Evolutionary conservation across 2,329 filamentous ascomycete genomes (phyloP).

Genomic region (Ambrosiella cleistominuta): DNA sequence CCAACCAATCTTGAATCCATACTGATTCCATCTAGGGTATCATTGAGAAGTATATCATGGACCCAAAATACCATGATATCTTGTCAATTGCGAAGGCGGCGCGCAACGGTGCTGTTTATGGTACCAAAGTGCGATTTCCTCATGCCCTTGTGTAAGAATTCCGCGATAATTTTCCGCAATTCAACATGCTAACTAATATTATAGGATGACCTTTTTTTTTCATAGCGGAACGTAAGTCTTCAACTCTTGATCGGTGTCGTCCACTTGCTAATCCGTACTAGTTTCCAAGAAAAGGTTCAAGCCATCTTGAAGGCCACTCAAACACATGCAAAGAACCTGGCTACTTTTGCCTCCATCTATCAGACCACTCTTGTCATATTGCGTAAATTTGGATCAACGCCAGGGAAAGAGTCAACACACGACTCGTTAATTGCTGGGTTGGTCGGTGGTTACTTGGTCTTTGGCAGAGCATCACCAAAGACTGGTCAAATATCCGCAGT

Average conservation of each 20-base stretch:
- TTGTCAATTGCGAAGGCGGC: slow-evolving; percentile 79
- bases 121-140: slow-evolving; percentile 92
- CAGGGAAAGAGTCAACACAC: slow-evolving; percentile 50
- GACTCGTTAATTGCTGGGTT: slow-evolving; percentile 79
- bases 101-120: slow-evolving; percentile 93
- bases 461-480: slow-evolving; percentile 50
- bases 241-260: background rate
- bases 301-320: slow-evolving; percentile 73
- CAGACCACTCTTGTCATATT: slow-evolving; percentile 66
- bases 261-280: slow-evolving; percentile 14
- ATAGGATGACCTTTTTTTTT: slow-evolving; percentile 89
- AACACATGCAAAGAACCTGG: slow-evolving; percentile 81
- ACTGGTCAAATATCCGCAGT: slow-evolving; percentile 57
- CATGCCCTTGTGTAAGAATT: slow-evolving; percentile 63
- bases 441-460: slow-evolving; percentile 81
- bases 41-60: slow-evolving; percentile 59
- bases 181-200: slow-evolving; percentile 2
- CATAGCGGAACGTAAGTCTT: slow-evolving; percentile 64
- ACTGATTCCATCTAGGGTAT: slow-evolving; percentile 32
- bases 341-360: slow-evolving; percentile 80
- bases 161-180: background rate
- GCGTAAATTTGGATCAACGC: slow-evolving; percentile 39
- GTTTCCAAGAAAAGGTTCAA: slow-evolving; percentile 55
- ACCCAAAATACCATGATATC: slow-evolving; percentile 71
- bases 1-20: background rate